Evolutionary conservation across 73 alveolate genomes (phyloP).

Genomic region (Tetrahymena elliotti): DNA sequence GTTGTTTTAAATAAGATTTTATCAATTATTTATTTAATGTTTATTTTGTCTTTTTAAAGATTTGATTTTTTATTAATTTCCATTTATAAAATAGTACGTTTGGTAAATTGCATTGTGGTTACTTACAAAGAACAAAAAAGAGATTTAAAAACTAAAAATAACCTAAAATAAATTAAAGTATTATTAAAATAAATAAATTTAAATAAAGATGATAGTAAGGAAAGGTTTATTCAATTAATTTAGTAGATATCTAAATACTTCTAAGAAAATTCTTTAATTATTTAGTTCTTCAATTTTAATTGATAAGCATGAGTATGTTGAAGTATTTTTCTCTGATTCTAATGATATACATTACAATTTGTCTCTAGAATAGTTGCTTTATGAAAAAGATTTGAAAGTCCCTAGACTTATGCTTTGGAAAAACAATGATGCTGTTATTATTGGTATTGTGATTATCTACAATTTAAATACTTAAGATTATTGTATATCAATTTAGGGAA

Average conservation of each 20-base stretch:
- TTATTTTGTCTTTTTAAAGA: too few relatives aligned
- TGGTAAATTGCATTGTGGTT: not conserved
- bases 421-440: not conserved
- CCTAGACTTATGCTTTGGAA: not conserved
- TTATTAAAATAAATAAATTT: too few relatives aligned
- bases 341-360: not conserved
- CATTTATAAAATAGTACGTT: too few relatives aligned
- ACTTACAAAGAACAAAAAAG: not conserved
- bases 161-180: too few relatives aligned
- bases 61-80: too few relatives aligned
- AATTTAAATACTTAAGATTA: not conserved
- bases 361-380: not conserved
- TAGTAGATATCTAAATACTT: not conserved
- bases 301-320: not conserved
- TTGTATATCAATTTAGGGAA: not conserved
- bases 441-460: not conserved
- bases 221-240: not conserved
- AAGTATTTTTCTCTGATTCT: not conserved
- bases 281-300: not conserved
- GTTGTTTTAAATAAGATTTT: too few relatives aligned
- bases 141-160: too few relatives aligned
- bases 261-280: not conserved
- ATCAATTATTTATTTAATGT: too few relatives aligned
- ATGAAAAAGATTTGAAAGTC: not conserved
- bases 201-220: not conserved